Evolutionary conservation across 331 rosid species (phyloP), one percentile per base, ranked within the genome.

Genomic region (Cydonia oblonga): DNA sequence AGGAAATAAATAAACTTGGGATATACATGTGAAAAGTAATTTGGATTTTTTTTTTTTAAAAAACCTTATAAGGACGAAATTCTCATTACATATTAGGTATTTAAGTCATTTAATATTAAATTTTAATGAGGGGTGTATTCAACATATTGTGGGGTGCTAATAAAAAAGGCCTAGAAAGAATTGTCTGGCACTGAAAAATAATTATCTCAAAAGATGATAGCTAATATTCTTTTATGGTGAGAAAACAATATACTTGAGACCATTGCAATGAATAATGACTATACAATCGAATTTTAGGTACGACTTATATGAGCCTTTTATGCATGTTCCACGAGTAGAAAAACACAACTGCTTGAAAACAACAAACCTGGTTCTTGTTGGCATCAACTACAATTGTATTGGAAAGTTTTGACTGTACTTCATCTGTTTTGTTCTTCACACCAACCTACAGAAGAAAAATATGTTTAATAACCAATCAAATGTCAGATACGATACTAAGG

Each of bases 361-460:
- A 68, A 78, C 79, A 59, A n/a, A 90, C 99, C 99, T 95, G 99
- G 85, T 95, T 95, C 83, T 86, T 88, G 73, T 88, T 85, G 52
- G 88, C 88, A 75, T 95, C 99, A 69, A 95, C 87, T 65, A 88
- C 69, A 85, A 95, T 79, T 73, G 78, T 86, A 73, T 88, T 86
- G 68, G 86, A 76, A 66, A 88, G 77, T 85, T 86, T 95, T 28
- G 96, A 84, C 78, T 89, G 99, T 54, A 90, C 88, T 76, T 95
- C 99, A 81, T 73, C 81, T n/a, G n/a, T n/a, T 86, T 79, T 88
- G 81, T 88, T 84, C 84, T 82, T 91, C 64, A 95, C 84, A 58
- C 99, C 99, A 64, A 95, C 96, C 99, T 95, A 78, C 35, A 29
- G 12, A 65, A 25, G 22, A 6, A 51, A 51, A 5, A 6, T 18